Evolutionary conservation across 2,329 filamentous ascomycete species (phyloP).

Genomic region (Sarocladiaceae sp.): DNA sequence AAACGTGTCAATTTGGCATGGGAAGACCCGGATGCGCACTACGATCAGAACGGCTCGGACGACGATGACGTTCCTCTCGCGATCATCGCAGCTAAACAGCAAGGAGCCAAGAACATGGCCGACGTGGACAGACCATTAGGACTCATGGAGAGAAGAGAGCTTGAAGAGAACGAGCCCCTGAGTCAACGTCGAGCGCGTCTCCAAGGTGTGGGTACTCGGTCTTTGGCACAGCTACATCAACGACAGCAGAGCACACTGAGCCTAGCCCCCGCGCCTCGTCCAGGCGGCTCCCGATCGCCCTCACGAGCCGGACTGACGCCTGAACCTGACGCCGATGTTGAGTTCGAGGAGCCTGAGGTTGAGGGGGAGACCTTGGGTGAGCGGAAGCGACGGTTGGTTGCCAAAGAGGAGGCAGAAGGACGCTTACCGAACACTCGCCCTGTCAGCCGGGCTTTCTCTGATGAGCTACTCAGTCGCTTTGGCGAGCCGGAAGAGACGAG

Average conservation of each 20-base stretch:
- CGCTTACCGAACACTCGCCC: conserved; percentile 47
- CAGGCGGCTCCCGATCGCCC: conserved; percentile 5
- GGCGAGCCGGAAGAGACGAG: conserved; percentile 30
- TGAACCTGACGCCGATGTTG: conserved; percentile 19
- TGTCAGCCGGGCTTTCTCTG: conserved; percentile 60
- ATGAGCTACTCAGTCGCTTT: conserved; percentile 62
- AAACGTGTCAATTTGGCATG: conserved; percentile 83
- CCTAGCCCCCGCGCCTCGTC: conserved; percentile 16
- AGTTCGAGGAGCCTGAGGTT: conserved; percentile 50
- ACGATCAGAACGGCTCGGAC: conserved; percentile 40
- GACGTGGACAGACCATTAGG: conserved; percentile 62
- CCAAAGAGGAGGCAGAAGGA: conserved; percentile 40
- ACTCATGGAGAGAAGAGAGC: conserved; percentile 70
- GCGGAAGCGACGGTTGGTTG: conserved; percentile 58
- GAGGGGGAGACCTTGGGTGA: conserved; percentile 62
- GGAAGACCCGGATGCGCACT: conserved; percentile 60
- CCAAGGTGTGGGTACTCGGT: conserved; percentile 51
- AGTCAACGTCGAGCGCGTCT: conserved; percentile 70
- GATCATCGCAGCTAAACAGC: conserved; percentile 60
- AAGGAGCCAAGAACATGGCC: conserved; percentile 43
- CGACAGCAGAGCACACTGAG: conserved; percentile 40
- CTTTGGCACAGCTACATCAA: conserved; percentile 24
- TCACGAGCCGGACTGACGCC: conserved; percentile 16
- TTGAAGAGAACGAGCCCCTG: conserved; percentile 90
- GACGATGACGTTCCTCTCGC: conserved; percentile 88